Evolutionary conservation across 768 basidiomycete species (phyloP).

Genomic region (Brasilioporus rufonigricans): DNA sequence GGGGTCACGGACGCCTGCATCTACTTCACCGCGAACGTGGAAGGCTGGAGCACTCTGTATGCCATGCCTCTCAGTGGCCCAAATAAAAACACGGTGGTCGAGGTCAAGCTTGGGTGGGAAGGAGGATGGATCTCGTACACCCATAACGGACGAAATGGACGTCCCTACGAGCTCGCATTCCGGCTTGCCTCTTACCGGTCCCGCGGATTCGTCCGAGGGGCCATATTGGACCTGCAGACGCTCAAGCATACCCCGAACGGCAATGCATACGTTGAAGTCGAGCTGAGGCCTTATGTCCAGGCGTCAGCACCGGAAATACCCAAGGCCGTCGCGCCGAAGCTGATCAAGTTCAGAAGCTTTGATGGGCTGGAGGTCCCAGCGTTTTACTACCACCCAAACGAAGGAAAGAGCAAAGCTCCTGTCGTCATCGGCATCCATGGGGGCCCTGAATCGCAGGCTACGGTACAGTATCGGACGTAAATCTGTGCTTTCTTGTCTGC

Average conservation of each 20-base stretch:
- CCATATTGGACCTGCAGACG: conserved; percentile 30
- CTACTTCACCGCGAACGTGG: conserved; percentile 38
- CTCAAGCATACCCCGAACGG: conserved; percentile 23
- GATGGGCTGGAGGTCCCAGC: conserved; percentile 41
- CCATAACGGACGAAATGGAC: conserved; percentile 33
- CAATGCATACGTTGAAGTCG: conserved; percentile 26
- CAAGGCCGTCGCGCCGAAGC: conserved; percentile 30
- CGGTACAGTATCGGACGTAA: conserved; percentile 33
- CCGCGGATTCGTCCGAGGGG: conserved; percentile 25
- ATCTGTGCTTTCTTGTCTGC: conserved; percentile 2
- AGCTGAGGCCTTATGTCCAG: conserved; percentile 32
- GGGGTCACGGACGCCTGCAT: conserved; percentile 27
- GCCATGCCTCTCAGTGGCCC: conserved; percentile 31
- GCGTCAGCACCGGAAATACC: conserved; percentile 30
- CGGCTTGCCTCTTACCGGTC: conserved; percentile 33
- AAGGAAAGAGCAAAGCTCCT: conserved; percentile 28
- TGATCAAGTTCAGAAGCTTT: conserved; percentile 41
- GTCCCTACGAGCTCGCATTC: conserved; percentile 33
- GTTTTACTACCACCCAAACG: conserved; percentile 40
- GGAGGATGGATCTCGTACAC: conserved; percentile 31
- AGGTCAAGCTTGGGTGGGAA: conserved; percentile 32
- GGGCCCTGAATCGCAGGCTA: conserved; percentile 38
- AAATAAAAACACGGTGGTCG: conserved; percentile 29
- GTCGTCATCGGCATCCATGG: conserved; percentile 40
- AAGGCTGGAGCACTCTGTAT: conserved; percentile 35